Base-by-base conservation (phyloP, 306 rosid genomes). In the Lathyrus oleraceus region DNA sequence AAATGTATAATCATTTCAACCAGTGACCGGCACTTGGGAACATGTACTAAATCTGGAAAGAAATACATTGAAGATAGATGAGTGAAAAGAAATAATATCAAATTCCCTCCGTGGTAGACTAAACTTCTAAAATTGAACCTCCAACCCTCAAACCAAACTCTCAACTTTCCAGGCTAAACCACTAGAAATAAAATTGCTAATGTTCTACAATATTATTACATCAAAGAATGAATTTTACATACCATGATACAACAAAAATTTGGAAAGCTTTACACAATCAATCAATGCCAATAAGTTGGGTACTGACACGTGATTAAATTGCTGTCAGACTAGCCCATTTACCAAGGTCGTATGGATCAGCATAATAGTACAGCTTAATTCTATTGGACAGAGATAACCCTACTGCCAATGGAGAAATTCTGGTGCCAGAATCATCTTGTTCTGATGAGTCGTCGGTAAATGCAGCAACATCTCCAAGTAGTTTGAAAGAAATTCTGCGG, bases 261-360 rank as follows among this genome's bases (percentile, higher is more conserved):
- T 17, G 73, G 71, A 80, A 73, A 53, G 20, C 64, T 65, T 70
- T 49, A 67, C 79, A 49, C 65, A 68, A 74, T 51, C 63, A 79
- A 81, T 48, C 62, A 71, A 81, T 75, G 32, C 23, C 60, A 73
- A 73, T n/a, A 47, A 48, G 56, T 63, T 56, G 43, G 70, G 36
- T 48, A 68, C 2, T 3, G 32, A 44, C 45, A 51, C 59, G 66
- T 15, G 59, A 56, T 81, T 85, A 95, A 77, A 95, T 76, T 40
- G 96, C 97, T 2, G 88, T 79, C 65, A 95, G 95, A 80, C 91
- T 87, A 44, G 97, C 99, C 99, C 99, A 92, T 83, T 89, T 89
- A 60, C 97, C 97, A 61, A 89, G 89, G 40, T 92, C 97, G 39
- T 87, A 89, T 4, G 97, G 95, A 79, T 92, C 96, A 3, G 86